Percentiles rank a stretch among this genome's conserved stretches.
These are phyloP conservation scores for Phialocephala sp. DNA, from an alignment of 2,329 filamentous ascomycete species.

Conservation along the genomic window DNA sequence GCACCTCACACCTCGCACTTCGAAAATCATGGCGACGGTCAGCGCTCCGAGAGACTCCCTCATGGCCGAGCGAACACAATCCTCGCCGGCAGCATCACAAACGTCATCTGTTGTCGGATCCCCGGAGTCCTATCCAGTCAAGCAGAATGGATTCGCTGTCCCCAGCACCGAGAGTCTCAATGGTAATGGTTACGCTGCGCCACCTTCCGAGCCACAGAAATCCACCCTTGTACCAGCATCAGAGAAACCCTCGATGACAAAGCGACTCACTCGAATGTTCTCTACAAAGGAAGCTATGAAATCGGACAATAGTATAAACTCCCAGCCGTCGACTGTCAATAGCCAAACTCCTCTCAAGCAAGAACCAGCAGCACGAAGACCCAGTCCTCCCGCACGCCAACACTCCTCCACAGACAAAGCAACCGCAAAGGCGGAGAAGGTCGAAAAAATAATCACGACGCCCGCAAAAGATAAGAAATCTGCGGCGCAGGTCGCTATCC, in stretches of 20 bases:
- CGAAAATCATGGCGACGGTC: constrained; percentile 39
- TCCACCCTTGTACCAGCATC: constrained; percentile 23
- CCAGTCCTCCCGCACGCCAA: constrained; percentile 52
- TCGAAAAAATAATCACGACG: constrained; percentile 38
- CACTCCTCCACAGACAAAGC: constrained; percentile 51
- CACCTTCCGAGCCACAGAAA: constrained; percentile 39
- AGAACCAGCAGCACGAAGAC: constrained; percentile 38
- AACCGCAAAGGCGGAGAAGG: constrained; percentile 40
- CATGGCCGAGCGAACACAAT: constrained; percentile 31
- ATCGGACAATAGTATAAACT: constrained; percentile 35
- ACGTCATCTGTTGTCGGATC: constrained; percentile 37
- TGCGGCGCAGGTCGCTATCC: constrained; percentile 21
- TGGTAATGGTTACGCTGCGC: constrained; percentile 40
- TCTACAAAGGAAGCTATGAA: constrained; percentile 58
- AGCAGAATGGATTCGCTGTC: constrained; percentile 35
- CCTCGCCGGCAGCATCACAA: constrained; percentile 37
- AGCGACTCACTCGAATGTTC: constrained; percentile 69
- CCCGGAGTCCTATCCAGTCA: constrained; percentile 34
- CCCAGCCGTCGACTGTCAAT: constrained; percentile 27
- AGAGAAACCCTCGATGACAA: constrained; percentile 67
- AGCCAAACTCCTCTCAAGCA: constrained; percentile 41
- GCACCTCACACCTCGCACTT: constrained; percentile 4
- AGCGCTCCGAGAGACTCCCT: constrained; percentile 33
- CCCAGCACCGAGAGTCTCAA: constrained; percentile 39
- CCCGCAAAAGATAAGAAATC: constrained; percentile 40